These are phyloP conservation scores for Conringia planisiliqua DNA, from an alignment of 345 rosid species.

Conservation along the genomic window DNA sequence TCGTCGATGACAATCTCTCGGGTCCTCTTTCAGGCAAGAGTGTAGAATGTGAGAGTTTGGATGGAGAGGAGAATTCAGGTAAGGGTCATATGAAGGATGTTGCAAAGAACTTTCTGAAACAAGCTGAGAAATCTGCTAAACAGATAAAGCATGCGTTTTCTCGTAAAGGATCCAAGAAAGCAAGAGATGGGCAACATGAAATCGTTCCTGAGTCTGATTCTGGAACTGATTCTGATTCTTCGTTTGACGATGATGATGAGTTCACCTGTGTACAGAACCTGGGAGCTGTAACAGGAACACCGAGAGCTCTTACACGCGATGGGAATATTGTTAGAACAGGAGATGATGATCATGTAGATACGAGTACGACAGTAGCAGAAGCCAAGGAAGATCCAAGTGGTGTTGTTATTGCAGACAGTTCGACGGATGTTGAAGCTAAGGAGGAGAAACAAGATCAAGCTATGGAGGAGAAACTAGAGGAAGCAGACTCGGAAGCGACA, in stretches of 20 bases:
- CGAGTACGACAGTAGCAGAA: slow-evolving; percentile 28
- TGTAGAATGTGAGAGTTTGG: slow-evolving; percentile 26
- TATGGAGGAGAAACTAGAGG: slow-evolving; percentile 27
- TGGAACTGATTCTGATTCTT: slow-evolving; percentile 26
- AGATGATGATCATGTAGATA: slow-evolving; percentile 26
- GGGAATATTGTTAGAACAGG: slow-evolving; percentile 27
- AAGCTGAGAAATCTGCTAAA: slow-evolving; percentile 60
- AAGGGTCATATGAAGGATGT: slow-evolving; percentile 50
- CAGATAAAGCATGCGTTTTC: slow-evolving; percentile 59
- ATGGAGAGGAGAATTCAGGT: slow-evolving; percentile 42
- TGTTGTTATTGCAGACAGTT: not conserved
- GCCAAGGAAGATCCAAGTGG: slow-evolving; percentile 16
- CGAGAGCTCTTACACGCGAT: slow-evolving; percentile 32
- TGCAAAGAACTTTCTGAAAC: slow-evolving; percentile 61
- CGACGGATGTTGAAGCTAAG: slow-evolving; percentile 23
- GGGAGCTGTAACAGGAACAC: slow-evolving; percentile 10
- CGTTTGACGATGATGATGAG: slow-evolving; percentile 37
- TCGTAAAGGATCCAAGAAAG: slow-evolving; percentile 56
- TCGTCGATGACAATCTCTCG: slow-evolving; percentile 47
- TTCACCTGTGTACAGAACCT: slow-evolving; percentile 16
- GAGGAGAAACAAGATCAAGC: slow-evolving; percentile 20
- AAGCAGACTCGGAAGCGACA: slow-evolving; percentile 14
- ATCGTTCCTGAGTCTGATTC: slow-evolving; percentile 40
- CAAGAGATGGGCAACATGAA: slow-evolving; percentile 25
- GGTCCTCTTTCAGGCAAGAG: slow-evolving; percentile 32